Evolutionary conservation across 441 rosid genomes (phyloP), one percentile per base, ranked within the genome.

Genomic region (Gossypium gossypioides): DNA sequence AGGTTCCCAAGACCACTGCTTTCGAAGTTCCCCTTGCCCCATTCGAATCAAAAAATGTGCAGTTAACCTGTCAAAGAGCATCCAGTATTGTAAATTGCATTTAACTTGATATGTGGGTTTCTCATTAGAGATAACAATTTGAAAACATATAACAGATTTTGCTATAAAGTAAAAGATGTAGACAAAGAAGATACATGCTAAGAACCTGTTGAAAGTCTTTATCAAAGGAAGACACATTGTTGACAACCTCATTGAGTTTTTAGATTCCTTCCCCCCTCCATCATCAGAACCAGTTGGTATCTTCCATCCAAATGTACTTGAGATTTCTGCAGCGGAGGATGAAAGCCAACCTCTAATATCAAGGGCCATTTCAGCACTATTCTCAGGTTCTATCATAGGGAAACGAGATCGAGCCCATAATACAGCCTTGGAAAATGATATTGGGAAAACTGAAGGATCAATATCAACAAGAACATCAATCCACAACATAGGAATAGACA

Each of bases 401-500:
- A 96, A 85, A 68, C 77, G 94, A 78, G 98, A 84, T 62, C 97
- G 86, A 77, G 94, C 91, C 99, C 99, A 96, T 72, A 96, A 87
- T 62, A 96, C 96, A 81, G 97, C 93, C 81, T 93, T 91, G 72
- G 85, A 88, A 81, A 96, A 85, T 71, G 97, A 87, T 72, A 83
- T 75, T 18, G 98, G 97, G 74, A 96, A 82, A 70, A 83, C 74
- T 46, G 80, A 77, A 21, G 87, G 90, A 80, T 87, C 90, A 69
- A 81, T 77, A 79, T 88, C 89, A 79, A 87, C 86, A 64, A 96
- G 80, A 84, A 85, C 91, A 83, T 89, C 89, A 78, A 88, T 81
- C 99, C 99, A 96, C 76, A 93, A 69, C 98, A 91, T 90, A 60
- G 99, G 99, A 78, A 89, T 84, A 80, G 97, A 90, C 96, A 91